phyloP scores from a whole-genome alignment of 805 yeast genomes.

The Monosporozyma yasuniensis region DNA sequence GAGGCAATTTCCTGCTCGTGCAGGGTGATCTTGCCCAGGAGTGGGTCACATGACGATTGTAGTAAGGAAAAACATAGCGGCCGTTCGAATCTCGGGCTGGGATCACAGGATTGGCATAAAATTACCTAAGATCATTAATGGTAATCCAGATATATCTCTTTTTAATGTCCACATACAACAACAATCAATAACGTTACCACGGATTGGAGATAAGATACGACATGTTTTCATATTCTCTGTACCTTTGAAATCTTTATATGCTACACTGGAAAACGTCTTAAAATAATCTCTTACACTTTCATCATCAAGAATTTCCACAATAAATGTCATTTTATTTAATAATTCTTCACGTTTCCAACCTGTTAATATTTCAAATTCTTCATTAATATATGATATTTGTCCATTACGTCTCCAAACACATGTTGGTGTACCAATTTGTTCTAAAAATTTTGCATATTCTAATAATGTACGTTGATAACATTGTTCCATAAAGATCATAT shows the following conservation, averaged over 20 bases:
- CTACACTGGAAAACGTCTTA: conserved; percentile 71
- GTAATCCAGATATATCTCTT: conserved; percentile 91
- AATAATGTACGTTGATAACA: conserved; percentile 87
- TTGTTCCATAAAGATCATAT: conserved; percentile 89
- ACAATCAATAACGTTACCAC: conserved; percentile 49
- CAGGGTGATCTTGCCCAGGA: neutral
- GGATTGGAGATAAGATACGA: conserved; percentile 55
- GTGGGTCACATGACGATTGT: too few species aligned
- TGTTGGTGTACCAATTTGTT: conserved; percentile 86
- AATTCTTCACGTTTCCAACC: conserved; percentile 79
- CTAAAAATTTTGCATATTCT: conserved; percentile 79
- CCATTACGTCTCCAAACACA: conserved; percentile 94
- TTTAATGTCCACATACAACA: conserved; percentile 88
- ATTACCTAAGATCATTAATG: conserved; percentile 93
- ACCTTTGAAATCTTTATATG: conserved; percentile 86
- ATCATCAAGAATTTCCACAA: conserved; percentile 79
- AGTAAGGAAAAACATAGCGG: neutral
- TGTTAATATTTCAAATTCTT: conserved; percentile 81
- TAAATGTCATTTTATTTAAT: conserved; percentile 57
- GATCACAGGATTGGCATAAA: conserved; percentile 57
- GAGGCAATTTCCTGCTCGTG: neutral
- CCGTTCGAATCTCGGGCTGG: neutral
- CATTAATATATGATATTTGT: conserved; percentile 90
- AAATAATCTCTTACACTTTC: conserved; percentile 80
- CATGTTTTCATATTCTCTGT: conserved; percentile 85